phyloP scores from a whole-genome alignment of 2,329 filamentous ascomycete species.

The Curvularia spicifera region DNA sequence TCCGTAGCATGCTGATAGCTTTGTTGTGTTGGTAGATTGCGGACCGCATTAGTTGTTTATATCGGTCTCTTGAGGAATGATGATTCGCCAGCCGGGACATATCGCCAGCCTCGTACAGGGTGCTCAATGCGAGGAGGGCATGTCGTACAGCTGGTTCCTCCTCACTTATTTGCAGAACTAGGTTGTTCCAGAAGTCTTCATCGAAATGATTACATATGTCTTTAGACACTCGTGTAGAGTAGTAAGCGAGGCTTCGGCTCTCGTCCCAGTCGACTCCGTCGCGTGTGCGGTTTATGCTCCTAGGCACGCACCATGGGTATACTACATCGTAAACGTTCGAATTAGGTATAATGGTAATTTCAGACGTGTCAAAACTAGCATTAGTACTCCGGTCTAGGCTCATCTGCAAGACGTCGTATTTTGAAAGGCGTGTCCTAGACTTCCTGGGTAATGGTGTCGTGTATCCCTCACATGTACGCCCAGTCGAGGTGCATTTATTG shows the following conservation, averaged over 20 bases:
- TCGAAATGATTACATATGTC: background rate
- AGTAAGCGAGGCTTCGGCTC: background rate
- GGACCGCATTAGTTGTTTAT: background rate
- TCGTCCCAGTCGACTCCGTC: background rate
- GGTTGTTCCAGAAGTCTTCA: background rate
- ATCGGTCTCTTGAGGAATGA: background rate
- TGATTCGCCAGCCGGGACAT: background rate
- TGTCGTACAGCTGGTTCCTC: background rate
- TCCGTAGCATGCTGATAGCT: background rate
- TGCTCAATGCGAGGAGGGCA: background rate
- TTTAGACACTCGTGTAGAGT: background rate
- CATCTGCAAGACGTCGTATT: background rate
- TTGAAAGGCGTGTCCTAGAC: background rate
- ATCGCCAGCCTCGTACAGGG: background rate
- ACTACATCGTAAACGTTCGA: too few species aligned
- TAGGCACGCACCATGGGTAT: background rate
- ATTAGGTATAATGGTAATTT: background rate
- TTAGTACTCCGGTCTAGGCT: background rate
- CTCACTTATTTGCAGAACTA: background rate
- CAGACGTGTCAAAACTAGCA: background rate
- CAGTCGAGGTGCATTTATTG: background rate
- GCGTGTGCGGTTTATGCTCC: background rate
- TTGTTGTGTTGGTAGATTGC: background rate
- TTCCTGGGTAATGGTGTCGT: background rate
- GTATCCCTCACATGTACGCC: background rate